Base-by-base conservation (phyloP, 306 rosid genomes). In the Acacia confusa region DNA sequence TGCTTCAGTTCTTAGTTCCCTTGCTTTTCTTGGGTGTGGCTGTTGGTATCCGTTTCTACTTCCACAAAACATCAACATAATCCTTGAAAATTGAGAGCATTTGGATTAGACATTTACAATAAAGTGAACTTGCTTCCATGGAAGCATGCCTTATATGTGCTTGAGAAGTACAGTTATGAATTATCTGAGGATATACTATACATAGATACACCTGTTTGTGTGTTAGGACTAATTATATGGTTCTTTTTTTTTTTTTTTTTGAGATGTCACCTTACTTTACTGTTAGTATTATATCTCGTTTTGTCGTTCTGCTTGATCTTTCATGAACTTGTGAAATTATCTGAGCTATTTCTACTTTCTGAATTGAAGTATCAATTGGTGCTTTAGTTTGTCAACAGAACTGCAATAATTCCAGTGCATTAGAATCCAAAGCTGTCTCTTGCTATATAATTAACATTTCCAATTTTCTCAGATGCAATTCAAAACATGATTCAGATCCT, bases 1-100 rank as follows among this genome's bases (percentile, higher is more conserved):
- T 95, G 82, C 97, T 95, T 81, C 98, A 92, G 80, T 86, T 92
- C 82, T 90, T 95, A 41, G 87, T 90, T 79, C 99, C 99, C 52
- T 75, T 93, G 71, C 16, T 93, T 32, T 89, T 95, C 85, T 88
- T 95, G 87, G 98, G 91, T 10, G 24, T 89, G 57, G 99, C 99
- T 1, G 74, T 92, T 6, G 93, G 93, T 38, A 40, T 93, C 82
- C 95, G 92, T 74, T 87, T 90, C 91, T 92, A 90, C 82, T 87
- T 90, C 91, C 90, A 90, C 82, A 84, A 89, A 79, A 92, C 88
- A 81, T 79, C 93, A 24, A 28, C 90, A 30, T 84, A 83, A 78
- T 68, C 82, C 38, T 74, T 64, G 64, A 65, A 72, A 75, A 68
- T 27, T 47, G 36, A 65, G 36, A 66, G 77, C 50, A 50, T 72